These are phyloP conservation scores for Xylariales sp. DNA, from an alignment of 2,329 filamentous ascomycete genomes.

Conservation along the genomic window DNA sequence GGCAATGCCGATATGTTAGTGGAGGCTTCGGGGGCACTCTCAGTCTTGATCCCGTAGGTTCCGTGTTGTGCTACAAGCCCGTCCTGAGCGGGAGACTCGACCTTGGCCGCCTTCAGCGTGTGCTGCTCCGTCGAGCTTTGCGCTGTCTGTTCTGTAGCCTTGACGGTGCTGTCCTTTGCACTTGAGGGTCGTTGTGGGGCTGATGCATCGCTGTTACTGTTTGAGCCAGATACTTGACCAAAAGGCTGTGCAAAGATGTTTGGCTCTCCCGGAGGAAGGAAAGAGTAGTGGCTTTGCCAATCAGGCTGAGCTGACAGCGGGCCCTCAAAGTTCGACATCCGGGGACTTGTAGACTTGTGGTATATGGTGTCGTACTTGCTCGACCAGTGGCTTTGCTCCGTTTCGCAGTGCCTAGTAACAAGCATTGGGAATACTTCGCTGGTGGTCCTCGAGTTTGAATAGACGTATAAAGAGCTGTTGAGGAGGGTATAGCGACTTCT, in stretches of 20 bases:
- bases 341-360: conserved; percentile 41
- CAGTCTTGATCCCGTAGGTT: conserved; percentile 31
- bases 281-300: conserved; percentile 53
- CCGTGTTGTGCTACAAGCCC: conserved; percentile 26
- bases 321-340: conserved; percentile 55
- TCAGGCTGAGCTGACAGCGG: conserved; percentile 50
- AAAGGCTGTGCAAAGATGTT: conserved; percentile 41
- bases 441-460: too few relatives aligned
- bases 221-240: conserved; percentile 32
- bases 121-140: conserved; percentile 22
- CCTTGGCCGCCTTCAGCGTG: conserved; percentile 33
- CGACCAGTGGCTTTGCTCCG: conserved; percentile 52
- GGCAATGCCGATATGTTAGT: conserved; percentile 33
- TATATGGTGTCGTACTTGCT: conserved; percentile 46
- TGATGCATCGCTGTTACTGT: conserved; percentile 27
- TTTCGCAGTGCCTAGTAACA: conserved; percentile 48
- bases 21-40: conserved; percentile 33
- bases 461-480: too few relatives aligned
- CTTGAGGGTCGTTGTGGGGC: conserved; percentile 32
- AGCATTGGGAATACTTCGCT: conserved; percentile 48
- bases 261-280: conserved; percentile 40
- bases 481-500: too few relatives aligned
- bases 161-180: conserved; percentile 42
- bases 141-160: conserved; percentile 57
- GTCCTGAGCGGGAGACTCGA: conserved; percentile 32